These are phyloP conservation scores for Peniophora sp. DNA, from an alignment of 1,284 basidiomycete species.

Conservation along the genomic window DNA sequence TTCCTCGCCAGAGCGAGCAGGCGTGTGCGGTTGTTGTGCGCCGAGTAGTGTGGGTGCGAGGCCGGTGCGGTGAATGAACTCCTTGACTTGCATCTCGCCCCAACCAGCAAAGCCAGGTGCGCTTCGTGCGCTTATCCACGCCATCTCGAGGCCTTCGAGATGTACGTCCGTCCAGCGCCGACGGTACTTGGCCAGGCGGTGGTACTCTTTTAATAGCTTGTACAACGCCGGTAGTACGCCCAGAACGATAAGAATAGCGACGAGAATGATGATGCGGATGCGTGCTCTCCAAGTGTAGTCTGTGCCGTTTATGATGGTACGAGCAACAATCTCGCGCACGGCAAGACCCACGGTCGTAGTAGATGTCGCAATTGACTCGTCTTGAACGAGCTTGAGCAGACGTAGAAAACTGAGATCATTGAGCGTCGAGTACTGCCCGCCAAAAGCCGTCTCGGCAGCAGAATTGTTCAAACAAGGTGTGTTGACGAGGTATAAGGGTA, in stretches of 20 bases:
- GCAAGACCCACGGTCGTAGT: neutral
- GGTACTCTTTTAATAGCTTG: conserved; percentile 61
- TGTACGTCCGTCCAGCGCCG: conserved; percentile 52
- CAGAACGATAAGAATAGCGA: conserved; percentile 50
- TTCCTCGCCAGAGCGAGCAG: conserved; percentile 15
- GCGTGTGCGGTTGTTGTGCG: conserved; percentile 8
- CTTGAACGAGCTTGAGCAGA: conserved; percentile 56
- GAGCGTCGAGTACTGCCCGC: conserved; percentile 58
- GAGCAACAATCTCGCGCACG: conserved; percentile 18
- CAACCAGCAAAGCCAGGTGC: conserved; percentile 60
- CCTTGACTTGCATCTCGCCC: conserved; percentile 67
- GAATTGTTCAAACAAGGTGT: conserved; percentile 60
- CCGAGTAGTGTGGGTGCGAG: conserved; percentile 42
- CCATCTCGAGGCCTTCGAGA: conserved; percentile 66
- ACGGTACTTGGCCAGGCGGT: conserved; percentile 44
- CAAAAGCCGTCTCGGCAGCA: conserved; percentile 33
- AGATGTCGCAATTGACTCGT: conserved; percentile 26
- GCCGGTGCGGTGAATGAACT: conserved; percentile 55
- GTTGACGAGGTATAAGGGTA: conserved; percentile 64
- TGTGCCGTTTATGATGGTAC: conserved; percentile 27
- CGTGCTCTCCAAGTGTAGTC: conserved; percentile 41
- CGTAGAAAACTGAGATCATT: conserved; percentile 71
- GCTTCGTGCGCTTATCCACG: conserved; percentile 54
- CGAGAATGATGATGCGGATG: conserved; percentile 58
- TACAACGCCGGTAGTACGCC: conserved; percentile 58